Evolutionary conservation across 495 filamentous ascomycete species (phyloP).

Genomic region (Annulohypoxylon stygium): DNA sequence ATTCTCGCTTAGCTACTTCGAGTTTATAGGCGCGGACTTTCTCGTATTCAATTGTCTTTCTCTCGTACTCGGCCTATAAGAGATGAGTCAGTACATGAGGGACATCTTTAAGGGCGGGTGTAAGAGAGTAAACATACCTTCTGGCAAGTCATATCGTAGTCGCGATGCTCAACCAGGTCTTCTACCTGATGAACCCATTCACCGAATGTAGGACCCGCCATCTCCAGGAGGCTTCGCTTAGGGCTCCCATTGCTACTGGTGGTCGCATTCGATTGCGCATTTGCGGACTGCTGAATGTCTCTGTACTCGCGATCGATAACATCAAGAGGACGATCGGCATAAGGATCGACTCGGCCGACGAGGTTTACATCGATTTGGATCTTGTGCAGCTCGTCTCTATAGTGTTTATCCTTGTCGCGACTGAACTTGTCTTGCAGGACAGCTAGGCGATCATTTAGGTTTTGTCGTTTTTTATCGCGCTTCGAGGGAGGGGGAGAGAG

Average conservation of each 20-base stretch:
- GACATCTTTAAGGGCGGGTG: neutral
- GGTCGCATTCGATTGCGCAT: constrained; percentile 51
- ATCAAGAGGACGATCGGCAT: constrained; percentile 77
- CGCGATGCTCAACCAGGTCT: constrained; percentile 83
- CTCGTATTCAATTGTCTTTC: constrained; percentile 65
- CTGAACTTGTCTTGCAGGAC: constrained; percentile 80
- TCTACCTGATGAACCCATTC: constrained; percentile 88
- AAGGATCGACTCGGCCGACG: constrained; percentile 85
- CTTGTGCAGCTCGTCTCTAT: constrained; percentile 87
- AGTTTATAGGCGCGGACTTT: constrained; percentile 70
- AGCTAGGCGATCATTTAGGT: constrained; percentile 79
- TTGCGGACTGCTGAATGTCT: constrained; percentile 70
- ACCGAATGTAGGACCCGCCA: constrained; percentile 83
- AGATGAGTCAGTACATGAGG: constrained; percentile 31
- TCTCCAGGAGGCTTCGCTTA: constrained; percentile 64
- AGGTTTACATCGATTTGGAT: constrained; percentile 91
- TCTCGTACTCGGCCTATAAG: constrained; percentile 66
- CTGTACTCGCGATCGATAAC: constrained; percentile 74
- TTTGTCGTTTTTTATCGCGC: constrained; percentile 87
- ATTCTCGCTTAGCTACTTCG: constrained; percentile 85
- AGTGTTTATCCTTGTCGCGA: constrained; percentile 83
- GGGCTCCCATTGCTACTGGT: constrained; percentile 62
- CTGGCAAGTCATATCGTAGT: constrained; percentile 79
- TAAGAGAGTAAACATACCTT: constrained; percentile 69
- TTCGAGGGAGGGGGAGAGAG: constrained; percentile 73